Conservation (phyloP, 2,329 filamentous ascomycete genomes). For the Botrytis deweyae region DNA sequence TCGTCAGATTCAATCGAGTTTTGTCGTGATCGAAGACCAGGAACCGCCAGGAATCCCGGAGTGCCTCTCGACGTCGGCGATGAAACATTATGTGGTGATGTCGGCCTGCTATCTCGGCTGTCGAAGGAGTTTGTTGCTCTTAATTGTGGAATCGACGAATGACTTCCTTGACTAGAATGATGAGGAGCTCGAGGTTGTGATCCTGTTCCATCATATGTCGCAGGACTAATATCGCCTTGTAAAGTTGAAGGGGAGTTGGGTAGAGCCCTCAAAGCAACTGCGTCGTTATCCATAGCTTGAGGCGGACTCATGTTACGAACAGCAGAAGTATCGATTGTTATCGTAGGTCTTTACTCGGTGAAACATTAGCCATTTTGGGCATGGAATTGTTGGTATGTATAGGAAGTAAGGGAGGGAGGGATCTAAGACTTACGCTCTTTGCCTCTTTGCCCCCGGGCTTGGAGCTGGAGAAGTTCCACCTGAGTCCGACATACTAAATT, state of each 20-base stretch:
- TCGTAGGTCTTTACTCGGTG: conserved; percentile 45
- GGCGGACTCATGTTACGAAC: conserved; percentile 42
- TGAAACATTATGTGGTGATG: conserved; percentile 66
- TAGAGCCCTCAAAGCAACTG: conserved; percentile 39
- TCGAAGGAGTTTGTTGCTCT: conserved; percentile 58
- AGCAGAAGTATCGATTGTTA: conserved; percentile 57
- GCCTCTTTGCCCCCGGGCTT: conserved; percentile 35
- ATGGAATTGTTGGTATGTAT: conserved; percentile 28
- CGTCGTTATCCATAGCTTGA: conserved; percentile 38
- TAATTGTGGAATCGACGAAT: conserved; percentile 46
- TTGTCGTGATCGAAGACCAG: conserved; percentile 60
- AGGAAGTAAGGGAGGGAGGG: conserved; percentile 18
- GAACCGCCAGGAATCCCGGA: conserved; percentile 61
- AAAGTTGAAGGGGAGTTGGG: conserved; percentile 40
- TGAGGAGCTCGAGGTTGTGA: conserved; percentile 29
- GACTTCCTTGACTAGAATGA: conserved; percentile 35
- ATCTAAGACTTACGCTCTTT: conserved; percentile 39
- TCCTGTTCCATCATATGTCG: conserved; percentile 37
- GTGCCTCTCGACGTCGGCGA: conserved; percentile 55
- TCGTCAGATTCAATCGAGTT: conserved; percentile 65
- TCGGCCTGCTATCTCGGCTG: conserved; percentile 59
- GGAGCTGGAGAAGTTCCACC: conserved; percentile 31
- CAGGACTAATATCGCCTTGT: conserved; percentile 40
- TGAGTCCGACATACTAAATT: conserved; percentile 30
- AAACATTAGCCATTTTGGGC: conserved; percentile 12